Conservation (phyloP, 352 stramenopile genomes). For the Plasmopara muralis region DNA sequence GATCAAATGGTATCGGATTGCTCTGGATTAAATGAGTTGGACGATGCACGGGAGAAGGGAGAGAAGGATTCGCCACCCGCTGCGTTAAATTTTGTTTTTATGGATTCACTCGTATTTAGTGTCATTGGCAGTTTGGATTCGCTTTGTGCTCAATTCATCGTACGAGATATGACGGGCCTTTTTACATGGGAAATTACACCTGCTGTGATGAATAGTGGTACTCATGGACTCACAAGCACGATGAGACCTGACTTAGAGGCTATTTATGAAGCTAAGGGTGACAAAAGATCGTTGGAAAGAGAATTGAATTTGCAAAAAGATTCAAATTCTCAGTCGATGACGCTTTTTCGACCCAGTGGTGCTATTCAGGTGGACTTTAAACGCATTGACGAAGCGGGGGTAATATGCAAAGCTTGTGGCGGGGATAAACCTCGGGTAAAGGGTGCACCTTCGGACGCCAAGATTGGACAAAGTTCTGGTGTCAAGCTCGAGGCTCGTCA, state of each 20-base stretch:
- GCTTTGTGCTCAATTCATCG: slow-evolving; percentile 66
- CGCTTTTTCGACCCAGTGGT: slow-evolving; percentile 35
- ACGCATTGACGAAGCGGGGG: slow-evolving; percentile 22
- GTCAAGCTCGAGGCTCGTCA: slow-evolving; percentile 44
- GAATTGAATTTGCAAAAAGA: slow-evolving; percentile 40
- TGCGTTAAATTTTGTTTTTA: slow-evolving; percentile 82
- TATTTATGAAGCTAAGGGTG: slow-evolving; percentile 1
- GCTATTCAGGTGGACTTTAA: slow-evolving; percentile 63
- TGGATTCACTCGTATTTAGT: slow-evolving; percentile 83
- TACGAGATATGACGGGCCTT: slow-evolving; percentile 76
- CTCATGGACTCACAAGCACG: slow-evolving; percentile 8
- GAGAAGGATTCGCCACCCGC: slow-evolving; percentile 29
- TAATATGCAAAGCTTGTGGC: slow-evolving; percentile 46
- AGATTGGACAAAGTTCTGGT: slow-evolving; percentile 10
- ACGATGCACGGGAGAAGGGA: slow-evolving; percentile 20
- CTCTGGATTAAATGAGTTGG: slow-evolving; percentile 51
- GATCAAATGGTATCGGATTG: slow-evolving; percentile 83
- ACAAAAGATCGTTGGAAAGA: slow-evolving; percentile 22
- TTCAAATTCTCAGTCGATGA: slow-evolving; percentile 25
- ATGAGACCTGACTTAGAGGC: not conserved
- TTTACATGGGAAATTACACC: slow-evolving; percentile 82
- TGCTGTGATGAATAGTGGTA: slow-evolving; percentile 19
- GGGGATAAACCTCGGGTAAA: slow-evolving; percentile 43
- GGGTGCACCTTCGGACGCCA: slow-evolving; percentile 17
- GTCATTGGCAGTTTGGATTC: slow-evolving; percentile 79